Evolutionary conservation across 192 early-diverging fungal genomes (phyloP).

Genomic region (Endogone sp.): DNA sequence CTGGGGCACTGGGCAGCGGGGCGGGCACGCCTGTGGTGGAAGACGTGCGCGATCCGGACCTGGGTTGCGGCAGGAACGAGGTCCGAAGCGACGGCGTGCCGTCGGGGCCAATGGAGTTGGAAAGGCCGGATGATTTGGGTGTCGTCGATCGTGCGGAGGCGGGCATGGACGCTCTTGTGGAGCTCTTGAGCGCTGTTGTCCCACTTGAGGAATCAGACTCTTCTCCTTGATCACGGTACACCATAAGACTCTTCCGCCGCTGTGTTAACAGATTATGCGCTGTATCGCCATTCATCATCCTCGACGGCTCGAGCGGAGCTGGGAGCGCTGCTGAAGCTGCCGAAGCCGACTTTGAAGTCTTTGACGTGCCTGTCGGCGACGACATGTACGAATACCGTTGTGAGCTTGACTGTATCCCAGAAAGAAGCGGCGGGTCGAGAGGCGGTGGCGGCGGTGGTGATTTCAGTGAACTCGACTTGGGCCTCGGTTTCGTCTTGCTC

Average conservation of each 20-base stretch:
- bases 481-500: not conserved
- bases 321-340: not conserved
- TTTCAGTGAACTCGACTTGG: not conserved
- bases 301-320: not conserved
- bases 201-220: too few species aligned
- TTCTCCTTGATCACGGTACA: too few species aligned
- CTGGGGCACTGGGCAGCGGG: not conserved
- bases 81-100: not conserved
- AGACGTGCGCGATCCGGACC: not conserved
- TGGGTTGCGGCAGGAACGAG: not conserved
- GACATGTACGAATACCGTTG: not conserved
- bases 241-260: not conserved
- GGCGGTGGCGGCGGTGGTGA: not conserved
- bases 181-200: not conserved
- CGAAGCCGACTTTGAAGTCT: not conserved
- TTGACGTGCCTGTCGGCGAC: not conserved
- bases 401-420: not conserved
- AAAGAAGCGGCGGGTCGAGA: not conserved
- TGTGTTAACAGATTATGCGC: not conserved
- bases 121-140: not conserved
- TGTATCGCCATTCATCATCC: not conserved
- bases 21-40: not conserved
- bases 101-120: not conserved
- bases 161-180: not conserved
- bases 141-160: not conserved